Conservation (phyloP, 2,329 filamentous ascomycete species). For the Colletotrichum simmondsii region DNA sequence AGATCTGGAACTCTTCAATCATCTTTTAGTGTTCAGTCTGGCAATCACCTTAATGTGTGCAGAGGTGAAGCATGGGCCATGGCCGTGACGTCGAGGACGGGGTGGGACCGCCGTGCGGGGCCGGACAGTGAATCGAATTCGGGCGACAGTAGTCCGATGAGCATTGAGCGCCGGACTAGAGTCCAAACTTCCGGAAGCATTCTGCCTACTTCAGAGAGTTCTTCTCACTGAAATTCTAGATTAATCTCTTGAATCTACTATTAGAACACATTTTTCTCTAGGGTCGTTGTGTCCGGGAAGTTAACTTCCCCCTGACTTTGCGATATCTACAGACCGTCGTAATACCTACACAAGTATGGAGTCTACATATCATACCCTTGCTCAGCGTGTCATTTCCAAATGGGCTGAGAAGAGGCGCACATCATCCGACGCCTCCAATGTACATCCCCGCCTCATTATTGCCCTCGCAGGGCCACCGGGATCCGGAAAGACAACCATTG, state of each 20-base stretch:
- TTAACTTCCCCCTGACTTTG: too few relatives aligned
- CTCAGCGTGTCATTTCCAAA: constrained; percentile 35
- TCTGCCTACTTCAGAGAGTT: too few relatives aligned
- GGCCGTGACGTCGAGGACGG: constrained; percentile 25
- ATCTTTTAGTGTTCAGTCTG: background rate
- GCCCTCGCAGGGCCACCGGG: constrained; percentile 45
- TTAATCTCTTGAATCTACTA: background rate
- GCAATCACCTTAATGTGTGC: constrained; percentile 6
- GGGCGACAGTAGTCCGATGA: constrained; percentile 21
- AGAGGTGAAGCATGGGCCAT: background rate
- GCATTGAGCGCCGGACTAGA: background rate
- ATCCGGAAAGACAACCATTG: constrained; percentile 44
- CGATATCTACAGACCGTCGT: background rate
- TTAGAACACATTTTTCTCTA: background rate
- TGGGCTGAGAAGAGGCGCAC: constrained; percentile 36
- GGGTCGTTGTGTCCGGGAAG: too few relatives aligned
- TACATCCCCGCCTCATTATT: constrained; percentile 39
- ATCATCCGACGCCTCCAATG: background rate
- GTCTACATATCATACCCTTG: constrained; percentile 38
- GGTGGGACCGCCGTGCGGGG: constrained; percentile 25
- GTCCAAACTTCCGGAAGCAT: background rate
- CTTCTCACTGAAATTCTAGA: background rate
- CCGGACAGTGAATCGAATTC: constrained; percentile 1
- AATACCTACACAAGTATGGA: constrained; percentile 36
- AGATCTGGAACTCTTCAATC: background rate